phyloP scores from a whole-genome alignment of 306 rosid species.

The Ceratonia siliqua region DNA sequence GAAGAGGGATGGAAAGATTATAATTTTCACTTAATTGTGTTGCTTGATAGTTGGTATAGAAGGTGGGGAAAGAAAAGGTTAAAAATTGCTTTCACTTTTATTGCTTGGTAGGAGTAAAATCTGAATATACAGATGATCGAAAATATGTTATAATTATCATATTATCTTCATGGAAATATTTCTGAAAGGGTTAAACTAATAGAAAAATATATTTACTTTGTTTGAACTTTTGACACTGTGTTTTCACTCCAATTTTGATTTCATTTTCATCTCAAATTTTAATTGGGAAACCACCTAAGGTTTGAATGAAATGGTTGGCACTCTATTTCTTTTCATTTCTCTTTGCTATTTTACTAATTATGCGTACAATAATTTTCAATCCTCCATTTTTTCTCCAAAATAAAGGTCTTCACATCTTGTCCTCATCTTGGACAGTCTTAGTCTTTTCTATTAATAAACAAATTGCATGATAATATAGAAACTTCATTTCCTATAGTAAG shows the following conservation, averaged over 20 bases:
- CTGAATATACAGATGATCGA: background rate
- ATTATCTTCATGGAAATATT: too few relatives aligned
- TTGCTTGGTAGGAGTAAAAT: background rate
- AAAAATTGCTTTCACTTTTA: too few relatives aligned
- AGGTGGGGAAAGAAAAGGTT: background rate
- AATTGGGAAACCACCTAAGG: background rate
- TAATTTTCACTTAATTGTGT: background rate
- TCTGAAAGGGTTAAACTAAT: too few relatives aligned
- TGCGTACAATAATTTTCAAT: background rate
- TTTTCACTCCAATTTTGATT: background rate
- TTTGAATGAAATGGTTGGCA: background rate
- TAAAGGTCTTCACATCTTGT: too few relatives aligned
- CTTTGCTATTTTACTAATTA: background rate
- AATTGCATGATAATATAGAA: background rate
- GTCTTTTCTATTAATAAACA: background rate
- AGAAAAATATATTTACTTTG: too few relatives aligned
- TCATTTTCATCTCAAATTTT: background rate
- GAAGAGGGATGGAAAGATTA: background rate
- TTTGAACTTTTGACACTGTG: too few relatives aligned
- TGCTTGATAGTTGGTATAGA: background rate
- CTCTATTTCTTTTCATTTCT: background rate
- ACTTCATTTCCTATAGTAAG: background rate
- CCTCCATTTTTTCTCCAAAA: background rate
- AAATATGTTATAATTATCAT: too few relatives aligned
- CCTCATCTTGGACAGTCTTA: background rate